Percentiles rank a stretch among this genome's conserved stretches.
These are phyloP conservation scores for Claviceps sorghi DNA, from an alignment of 2,329 filamentous ascomycete species.

Conservation along the genomic window DNA sequence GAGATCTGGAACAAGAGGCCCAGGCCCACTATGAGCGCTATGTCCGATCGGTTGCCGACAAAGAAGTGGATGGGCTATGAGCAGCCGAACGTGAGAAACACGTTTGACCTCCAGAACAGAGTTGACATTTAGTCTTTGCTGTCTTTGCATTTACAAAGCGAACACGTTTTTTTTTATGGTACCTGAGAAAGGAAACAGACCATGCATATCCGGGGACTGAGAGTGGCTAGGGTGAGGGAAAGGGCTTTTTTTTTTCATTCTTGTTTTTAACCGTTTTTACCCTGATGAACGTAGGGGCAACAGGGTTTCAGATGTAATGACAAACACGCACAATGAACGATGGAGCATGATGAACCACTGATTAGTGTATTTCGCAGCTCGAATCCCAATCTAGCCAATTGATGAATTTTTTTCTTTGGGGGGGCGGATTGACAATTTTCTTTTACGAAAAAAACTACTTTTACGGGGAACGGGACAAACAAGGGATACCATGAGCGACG, in stretches of 20 bases:
- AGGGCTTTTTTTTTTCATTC: background rate
- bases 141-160: background rate
- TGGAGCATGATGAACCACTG: too few relatives aligned
- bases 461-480: too few relatives aligned
- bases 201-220: background rate
- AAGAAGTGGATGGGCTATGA: conserved; percentile 15
- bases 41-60: conserved; percentile 22
- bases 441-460: too few relatives aligned
- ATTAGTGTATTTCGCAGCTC: too few relatives aligned
- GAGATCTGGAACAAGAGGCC: conserved; percentile 21
- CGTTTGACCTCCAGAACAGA: too few relatives aligned
- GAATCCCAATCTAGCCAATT: too few relatives aligned
- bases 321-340: too few relatives aligned
- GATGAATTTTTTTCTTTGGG: too few relatives aligned
- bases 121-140: background rate
- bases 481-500: too few relatives aligned
- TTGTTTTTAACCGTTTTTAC: background rate
- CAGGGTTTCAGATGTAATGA: too few relatives aligned
- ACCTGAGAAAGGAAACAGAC: background rate
- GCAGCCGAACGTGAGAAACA: background rate
- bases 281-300: too few relatives aligned
- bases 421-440: too few relatives aligned
- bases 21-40: conserved; percentile 23
- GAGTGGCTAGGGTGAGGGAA: background rate
- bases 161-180: background rate